phyloP scores from a whole-genome alignment of 768 basidiomycete genomes.

The Termitomyces sp. region DNA sequence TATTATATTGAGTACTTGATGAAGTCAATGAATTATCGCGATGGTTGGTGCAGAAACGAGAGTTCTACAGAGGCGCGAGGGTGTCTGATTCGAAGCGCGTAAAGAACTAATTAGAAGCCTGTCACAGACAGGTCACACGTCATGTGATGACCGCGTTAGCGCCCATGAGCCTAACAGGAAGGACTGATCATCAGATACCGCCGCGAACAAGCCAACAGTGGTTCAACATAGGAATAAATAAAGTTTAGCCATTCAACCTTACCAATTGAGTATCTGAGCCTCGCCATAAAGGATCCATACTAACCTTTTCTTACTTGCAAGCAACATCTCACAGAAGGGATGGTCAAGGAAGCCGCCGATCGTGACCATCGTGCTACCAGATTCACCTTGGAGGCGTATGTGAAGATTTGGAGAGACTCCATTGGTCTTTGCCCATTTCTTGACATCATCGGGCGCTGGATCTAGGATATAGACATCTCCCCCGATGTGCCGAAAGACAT shows the following conservation, averaged over 20 bases:
- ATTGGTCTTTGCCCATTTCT: constrained; percentile 9
- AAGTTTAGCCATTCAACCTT: background rate
- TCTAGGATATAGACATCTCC: constrained; percentile 3
- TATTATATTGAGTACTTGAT: background rate
- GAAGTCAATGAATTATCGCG: background rate
- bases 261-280: background rate
- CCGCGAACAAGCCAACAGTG: too few relatives aligned
- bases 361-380: constrained; percentile 6
- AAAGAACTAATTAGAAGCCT: background rate
- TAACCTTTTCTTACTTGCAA: background rate
- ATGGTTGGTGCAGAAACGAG: background rate
- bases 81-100: background rate
- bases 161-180: too few relatives aligned
- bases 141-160: too few relatives aligned
- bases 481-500: background rate
- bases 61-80: too few relatives aligned
- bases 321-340: constrained; percentile 5
- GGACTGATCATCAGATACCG: too few relatives aligned
- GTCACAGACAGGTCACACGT: too few relatives aligned
- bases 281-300: constrained; percentile 2
- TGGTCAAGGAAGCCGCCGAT: constrained; percentile 7
- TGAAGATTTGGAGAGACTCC: constrained; percentile 5
- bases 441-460: constrained; percentile 8
- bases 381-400: constrained; percentile 4
- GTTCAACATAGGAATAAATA: too few relatives aligned